Conservation (phyloP, 768 basidiomycete genomes). For the Tephrocybe sp. region DNA sequence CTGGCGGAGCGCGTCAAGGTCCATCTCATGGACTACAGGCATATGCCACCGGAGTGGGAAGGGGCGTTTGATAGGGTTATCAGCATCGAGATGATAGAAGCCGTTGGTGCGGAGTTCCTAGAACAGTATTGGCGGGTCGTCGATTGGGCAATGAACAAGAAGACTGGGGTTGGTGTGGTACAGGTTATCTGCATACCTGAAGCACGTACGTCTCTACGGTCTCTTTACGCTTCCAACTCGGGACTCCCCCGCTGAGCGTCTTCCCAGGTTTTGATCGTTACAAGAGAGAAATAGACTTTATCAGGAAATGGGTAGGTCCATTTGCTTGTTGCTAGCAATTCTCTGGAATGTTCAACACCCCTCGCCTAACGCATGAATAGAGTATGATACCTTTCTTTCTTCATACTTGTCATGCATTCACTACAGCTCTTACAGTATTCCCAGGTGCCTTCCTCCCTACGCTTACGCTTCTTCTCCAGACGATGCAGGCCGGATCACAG, state of each 20-base stretch:
- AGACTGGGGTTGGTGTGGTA: slow-evolving; percentile 62
- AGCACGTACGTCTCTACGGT: slow-evolving; percentile 44
- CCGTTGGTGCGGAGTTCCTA: slow-evolving; percentile 67
- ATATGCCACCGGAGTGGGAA: slow-evolving; percentile 63
- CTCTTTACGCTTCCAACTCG: not conserved
- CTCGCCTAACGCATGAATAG: too few relatives aligned
- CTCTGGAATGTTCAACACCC: too few relatives aligned
- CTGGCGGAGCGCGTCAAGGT: slow-evolving; percentile 54
- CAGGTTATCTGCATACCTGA: slow-evolving; percentile 80
- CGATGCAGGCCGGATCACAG: slow-evolving; percentile 47
- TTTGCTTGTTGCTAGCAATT: not conserved
- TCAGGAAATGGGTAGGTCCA: slow-evolving; percentile 68
- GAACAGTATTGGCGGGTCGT: slow-evolving; percentile 63
- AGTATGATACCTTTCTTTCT: too few relatives aligned
- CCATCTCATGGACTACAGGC: slow-evolving; percentile 76
- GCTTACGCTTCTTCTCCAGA: slow-evolving; percentile 53
- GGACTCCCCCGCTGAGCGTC: not conserved
- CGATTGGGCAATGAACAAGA: slow-evolving; percentile 64
- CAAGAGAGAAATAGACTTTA: slow-evolving; percentile 66
- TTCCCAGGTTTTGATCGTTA: slow-evolving; percentile 52
- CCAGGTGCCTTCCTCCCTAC: slow-evolving; percentile 73
- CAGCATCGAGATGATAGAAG: slow-evolving; percentile 80
- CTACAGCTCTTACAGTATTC: slow-evolving; percentile 61
- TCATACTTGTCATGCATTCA: too few relatives aligned
- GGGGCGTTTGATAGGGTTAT: slow-evolving; percentile 67